phyloP scores from a whole-genome alignment of 768 basidiomycete species.

The Mrakia blollopis region DNA sequence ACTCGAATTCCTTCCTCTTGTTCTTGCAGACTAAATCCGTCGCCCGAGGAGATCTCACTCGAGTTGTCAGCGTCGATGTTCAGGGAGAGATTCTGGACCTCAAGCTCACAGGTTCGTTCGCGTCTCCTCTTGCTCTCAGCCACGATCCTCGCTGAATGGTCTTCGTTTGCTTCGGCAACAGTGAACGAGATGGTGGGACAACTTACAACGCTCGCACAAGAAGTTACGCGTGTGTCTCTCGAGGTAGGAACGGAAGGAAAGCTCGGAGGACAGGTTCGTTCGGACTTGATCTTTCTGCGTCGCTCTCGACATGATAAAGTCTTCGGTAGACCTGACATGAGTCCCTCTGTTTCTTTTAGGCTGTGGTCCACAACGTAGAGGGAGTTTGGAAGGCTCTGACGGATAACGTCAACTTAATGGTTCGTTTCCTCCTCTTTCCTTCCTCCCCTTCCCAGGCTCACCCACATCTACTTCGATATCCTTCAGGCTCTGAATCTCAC shows the following conservation, averaged over 20 bases:
- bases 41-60: slow-evolving; percentile 59
- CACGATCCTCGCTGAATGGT: no score
- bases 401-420: slow-evolving; percentile 34
- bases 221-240: slow-evolving; percentile 69
- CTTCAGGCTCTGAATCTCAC: slow-evolving; percentile 23
- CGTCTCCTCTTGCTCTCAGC: no score
- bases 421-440: background rate
- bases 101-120: slow-evolving; percentile 37
- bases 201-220: slow-evolving; percentile 56
- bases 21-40: background rate
- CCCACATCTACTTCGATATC: background rate
- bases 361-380: slow-evolving; percentile 33
- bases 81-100: slow-evolving; percentile 68
- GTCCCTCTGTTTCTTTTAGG: slow-evolving; percentile 40
- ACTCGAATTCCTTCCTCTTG: background rate
- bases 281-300: background rate
- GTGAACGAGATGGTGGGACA: slow-evolving; percentile 93
- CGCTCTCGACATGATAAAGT: no score
- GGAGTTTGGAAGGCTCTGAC: slow-evolving; percentile 36
- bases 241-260: slow-evolving; percentile 98
- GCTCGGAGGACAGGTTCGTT: slow-evolving; percentile 74
- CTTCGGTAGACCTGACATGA: background rate
- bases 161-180: slow-evolving; percentile 48
- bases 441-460: background rate
- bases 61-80: slow-evolving; percentile 80